Base-by-base conservation (phyloP, 352 stramenopile species). In the Phytopythium vexans region DNA sequence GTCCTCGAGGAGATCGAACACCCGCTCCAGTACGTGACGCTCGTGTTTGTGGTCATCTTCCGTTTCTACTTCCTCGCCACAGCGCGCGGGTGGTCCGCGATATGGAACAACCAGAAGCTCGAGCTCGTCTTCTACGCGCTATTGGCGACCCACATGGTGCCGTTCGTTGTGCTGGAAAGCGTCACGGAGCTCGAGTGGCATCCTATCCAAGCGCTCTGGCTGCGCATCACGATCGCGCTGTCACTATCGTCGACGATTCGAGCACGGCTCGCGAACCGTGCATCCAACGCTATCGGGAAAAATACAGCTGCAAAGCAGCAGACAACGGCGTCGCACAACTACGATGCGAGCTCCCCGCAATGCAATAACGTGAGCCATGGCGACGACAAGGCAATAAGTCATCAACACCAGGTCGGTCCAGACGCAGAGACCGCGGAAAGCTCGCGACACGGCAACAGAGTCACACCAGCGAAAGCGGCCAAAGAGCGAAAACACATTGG, bases 51-150 rank as follows among this genome's bases (percentile, higher is more conserved):
- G 31, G 39, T 45, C 31, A 16, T 37, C 12, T 64, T 64, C 32
- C 50, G 68, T 31, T 78, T 76, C 58, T 72, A 70, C 40, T 78
- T 70, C 41, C 38, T 74, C 36, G 39, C 49, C 8, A 68, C 73
- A 7, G 50, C 54, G 49, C 37, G 37, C 8, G 46, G 46, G 0
- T 39, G 21, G 35, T 6, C 6, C 12, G 36, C 21, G 7, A 32
- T 49, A 8, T 55, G 45, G 46, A 15, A 33, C 10, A 32, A n/a
- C 38, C 54, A 52, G 31, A 62, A 52, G 31, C 47, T 51, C 6
- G 48, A 62, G 42, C 7, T 62, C n/a, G n/a, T 57, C 11, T 48
- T 40, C 32, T 62, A 62, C n/a, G n/a, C 58, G 40, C 15, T 63
- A 11, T 35, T 63, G 9, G n/a, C 47, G n/a, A 58, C 49, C 6